Base-by-base conservation (phyloP, 108 stramenopile genomes). In the Seminavis robusta region DNA sequence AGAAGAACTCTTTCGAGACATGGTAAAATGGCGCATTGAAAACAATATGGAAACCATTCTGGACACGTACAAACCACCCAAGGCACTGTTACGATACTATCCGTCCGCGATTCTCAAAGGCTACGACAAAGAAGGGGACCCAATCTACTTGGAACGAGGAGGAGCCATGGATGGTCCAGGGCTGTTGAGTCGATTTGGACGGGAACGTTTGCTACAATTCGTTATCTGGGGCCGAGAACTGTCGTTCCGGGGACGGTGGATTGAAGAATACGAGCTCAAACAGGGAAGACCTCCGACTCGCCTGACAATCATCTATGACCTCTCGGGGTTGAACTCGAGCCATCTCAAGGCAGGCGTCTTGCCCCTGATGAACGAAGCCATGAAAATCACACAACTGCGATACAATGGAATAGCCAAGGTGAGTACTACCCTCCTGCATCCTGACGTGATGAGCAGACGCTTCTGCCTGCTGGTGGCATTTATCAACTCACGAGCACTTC, bases 151-250 rank as follows among this genome's bases (percentile, higher is more conserved):
- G 40, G 33, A 25, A 13, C 62, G 62, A 7, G 43, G 42, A 2
- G 62, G 62, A 13, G 52, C 31, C 3, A 40, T 52, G 7, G 62
- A 63, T 32, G 19, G 29, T 30, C 13, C 19, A 5, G 52, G 41
- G 3, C 26, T 63, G 40, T 20, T 63, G 27, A 37, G 26, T 2
- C 43, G 44, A 33, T 63, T 30, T 44, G 62, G 62, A 9, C 15
- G 17, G 37, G 62, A 52, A 10, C 36, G 54, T 30, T 43, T 63
- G 62, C 24, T 63, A 24, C 33, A 30, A 31, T 39, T 53, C 23
- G 62, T 26, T 9, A 63, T 63, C 24, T 63, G 49, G 48, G 28
- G 37, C 4, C 62, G 62, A 10, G 62, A 63, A 45, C 7, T 43
- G 11, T 20, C 41, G 23, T 17, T 20, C 36, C 6, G 23, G 13